These are phyloP conservation scores for Panicum miliaceum DNA, from an alignment of 176 grass and related monocot species.

Conservation along the genomic window DNA sequence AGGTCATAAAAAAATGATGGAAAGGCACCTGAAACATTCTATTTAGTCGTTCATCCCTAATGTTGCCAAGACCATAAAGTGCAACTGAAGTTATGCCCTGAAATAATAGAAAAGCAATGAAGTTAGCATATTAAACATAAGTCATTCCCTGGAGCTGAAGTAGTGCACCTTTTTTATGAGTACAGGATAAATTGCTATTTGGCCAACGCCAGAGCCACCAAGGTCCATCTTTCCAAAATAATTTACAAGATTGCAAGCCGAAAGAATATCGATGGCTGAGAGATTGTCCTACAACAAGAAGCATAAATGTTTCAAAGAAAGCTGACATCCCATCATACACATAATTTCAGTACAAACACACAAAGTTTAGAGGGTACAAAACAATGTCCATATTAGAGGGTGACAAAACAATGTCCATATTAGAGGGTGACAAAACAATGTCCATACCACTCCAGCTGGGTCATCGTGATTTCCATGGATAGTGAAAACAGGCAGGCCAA, in stretches of 20 bases:
- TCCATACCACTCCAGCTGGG: conserved; percentile 84
- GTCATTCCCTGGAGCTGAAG: not conserved
- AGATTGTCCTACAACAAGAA: conserved; percentile 79
- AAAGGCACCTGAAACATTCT: conserved; percentile 96
- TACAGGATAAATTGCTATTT: conserved; percentile 82
- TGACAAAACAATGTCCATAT: too few species aligned
- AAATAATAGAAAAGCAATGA: conserved; percentile 35
- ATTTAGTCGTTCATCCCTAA: conserved; percentile 93
- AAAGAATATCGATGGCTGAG: conserved; percentile 95
- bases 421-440: conserved; percentile 31
- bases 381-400: not conserved
- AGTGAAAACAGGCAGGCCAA: conserved; percentile 88
- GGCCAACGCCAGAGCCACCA: conserved; percentile 83
- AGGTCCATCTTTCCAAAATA: conserved; percentile 99
- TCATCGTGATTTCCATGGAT: conserved; percentile 92
- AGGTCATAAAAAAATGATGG: conserved; percentile 2
- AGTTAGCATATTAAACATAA: conserved; percentile 16
- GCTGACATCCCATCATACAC: not conserved
- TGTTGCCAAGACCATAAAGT: conserved; percentile 94
- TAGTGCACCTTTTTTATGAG: conserved; percentile 78
- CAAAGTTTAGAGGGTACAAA: conserved; percentile 21
- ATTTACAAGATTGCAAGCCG: conserved; percentile 95
- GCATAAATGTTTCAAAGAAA: conserved; percentile 20
- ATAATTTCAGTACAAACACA: conserved; percentile 8
- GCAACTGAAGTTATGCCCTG: conserved; percentile 84